Percentiles rank a stretch among this genome's conserved stretches.
Evolutionary conservation across 306 rosid species (phyloP).

Genomic region (Corylus americana): DNA sequence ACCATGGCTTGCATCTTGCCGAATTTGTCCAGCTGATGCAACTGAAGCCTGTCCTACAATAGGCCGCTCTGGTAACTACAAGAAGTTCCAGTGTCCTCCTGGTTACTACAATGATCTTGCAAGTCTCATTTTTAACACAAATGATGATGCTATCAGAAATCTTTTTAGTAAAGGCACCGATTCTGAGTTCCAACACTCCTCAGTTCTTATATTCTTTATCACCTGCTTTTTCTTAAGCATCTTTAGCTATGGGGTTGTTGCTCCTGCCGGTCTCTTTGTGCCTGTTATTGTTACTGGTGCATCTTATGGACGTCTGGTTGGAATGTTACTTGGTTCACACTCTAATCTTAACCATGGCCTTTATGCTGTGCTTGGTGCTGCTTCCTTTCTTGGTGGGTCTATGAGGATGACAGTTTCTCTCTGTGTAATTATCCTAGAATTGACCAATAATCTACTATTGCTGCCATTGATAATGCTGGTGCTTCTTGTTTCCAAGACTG

Average conservation of each 20-base stretch:
- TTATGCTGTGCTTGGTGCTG: conserved; percentile 89
- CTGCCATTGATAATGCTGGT: conserved; percentile 89
- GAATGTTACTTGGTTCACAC: conserved; percentile 64
- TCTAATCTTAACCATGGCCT: conserved; percentile 80
- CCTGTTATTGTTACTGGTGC: conserved; percentile 97
- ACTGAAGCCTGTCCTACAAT: conserved; percentile 87
- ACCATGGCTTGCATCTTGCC: conserved; percentile 87
- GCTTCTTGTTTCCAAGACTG: conserved; percentile 81
- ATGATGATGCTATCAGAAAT: conserved; percentile 89
- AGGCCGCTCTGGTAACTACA: conserved; percentile 96
- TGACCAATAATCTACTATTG: conserved; percentile 82
- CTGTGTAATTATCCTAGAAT: conserved; percentile 82
- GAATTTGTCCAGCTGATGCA: conserved; percentile 71
- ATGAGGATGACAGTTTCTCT: conserved; percentile 95
- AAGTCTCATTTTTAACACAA: conserved; percentile 94
- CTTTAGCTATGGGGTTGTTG: conserved; percentile 84
- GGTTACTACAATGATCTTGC: conserved; percentile 90
- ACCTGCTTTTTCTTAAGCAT: conserved; percentile 72
- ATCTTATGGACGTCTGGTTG: conserved; percentile 82
- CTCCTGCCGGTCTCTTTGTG: conserved; percentile 86
- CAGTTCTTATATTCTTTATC: conserved; percentile 62
- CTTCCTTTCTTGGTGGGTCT: conserved; percentile 90
- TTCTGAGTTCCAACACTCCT: conserved; percentile 58
- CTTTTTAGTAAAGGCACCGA: conserved; percentile 78
- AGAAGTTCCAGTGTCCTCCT: conserved; percentile 86